phyloP scores from a whole-genome alignment of 306 rosid genomes.

The Comarum palustre region DNA sequence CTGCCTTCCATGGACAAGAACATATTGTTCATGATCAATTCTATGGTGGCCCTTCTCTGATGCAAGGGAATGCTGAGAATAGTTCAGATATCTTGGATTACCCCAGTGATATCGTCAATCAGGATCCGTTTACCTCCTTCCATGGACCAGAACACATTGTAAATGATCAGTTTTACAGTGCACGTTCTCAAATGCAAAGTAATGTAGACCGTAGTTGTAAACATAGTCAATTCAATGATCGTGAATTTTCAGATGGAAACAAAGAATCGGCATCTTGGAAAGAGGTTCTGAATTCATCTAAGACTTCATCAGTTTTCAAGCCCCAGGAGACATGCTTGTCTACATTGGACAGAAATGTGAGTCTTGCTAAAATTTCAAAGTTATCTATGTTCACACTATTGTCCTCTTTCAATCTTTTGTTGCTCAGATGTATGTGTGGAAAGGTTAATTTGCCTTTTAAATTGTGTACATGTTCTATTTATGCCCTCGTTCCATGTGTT shows the following conservation, averaged over 20 bases:
- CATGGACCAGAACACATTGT: conserved; percentile 35
- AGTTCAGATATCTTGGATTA: conserved; percentile 35
- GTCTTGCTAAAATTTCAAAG: conserved; percentile 31
- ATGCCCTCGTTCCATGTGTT: conserved; percentile 11
- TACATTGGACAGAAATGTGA: conserved; percentile 49
- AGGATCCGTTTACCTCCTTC: conserved; percentile 43
- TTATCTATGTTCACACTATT: not conserved
- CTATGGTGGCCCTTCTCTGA: conserved; percentile 34
- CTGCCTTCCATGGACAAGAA: conserved; percentile 41
- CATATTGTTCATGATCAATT: conserved; percentile 30
- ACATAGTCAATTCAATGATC: conserved; percentile 32
- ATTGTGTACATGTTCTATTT: not conserved
- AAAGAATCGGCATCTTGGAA: conserved; percentile 51
- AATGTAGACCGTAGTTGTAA: conserved; percentile 28
- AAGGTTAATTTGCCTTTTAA: not conserved
- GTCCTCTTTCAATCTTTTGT: not conserved
- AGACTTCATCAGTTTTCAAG: conserved; percentile 30
- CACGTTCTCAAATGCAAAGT: conserved; percentile 52
- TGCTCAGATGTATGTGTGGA: not conserved
- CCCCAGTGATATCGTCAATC: conserved; percentile 32
- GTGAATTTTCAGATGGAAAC: conserved; percentile 38
- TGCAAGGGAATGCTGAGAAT: conserved; percentile 47
- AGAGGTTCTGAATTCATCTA: conserved; percentile 43
- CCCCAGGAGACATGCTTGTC: conserved; percentile 35
- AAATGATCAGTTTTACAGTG: conserved; percentile 35